Evolutionary conservation across 2,329 filamentous ascomycete species (phyloP), one percentile per base, ranked within the genome.

Genomic region (Myriosclerotinia duriaeana): DNA sequence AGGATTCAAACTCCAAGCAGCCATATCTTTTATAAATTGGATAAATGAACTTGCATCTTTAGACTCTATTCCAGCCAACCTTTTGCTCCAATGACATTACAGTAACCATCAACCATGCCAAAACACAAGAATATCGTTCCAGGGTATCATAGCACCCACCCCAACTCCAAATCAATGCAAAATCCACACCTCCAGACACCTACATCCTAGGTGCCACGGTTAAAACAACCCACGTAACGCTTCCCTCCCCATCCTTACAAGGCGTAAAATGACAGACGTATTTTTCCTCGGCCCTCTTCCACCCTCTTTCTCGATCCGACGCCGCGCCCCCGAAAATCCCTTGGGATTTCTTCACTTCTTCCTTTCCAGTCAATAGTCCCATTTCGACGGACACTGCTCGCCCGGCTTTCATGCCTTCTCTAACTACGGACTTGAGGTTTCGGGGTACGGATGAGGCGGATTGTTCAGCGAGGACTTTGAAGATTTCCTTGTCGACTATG

Each of bases 391-490:
- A 75, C 0, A 74, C 72, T 9, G 76, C 72, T 52, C 70, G 71
- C 3, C 71, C 71, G 1, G 36, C 53, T 22, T 55, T 67, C 17
- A 75, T 53, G 9, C 66, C 65, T n/a, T 80, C 78, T 30, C 78
- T 77, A 2, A 87, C 80, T 0, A 76, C 77, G 1, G 74, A 72
- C 69, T 79, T 80, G 75, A 84, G 82, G 0, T 78, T 76, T 60
- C 79, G 80, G 2, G 78, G 73, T 2, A 77, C 78, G 0, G 78
- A 78, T 11, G 80, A 78, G 2, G 67, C 60, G 1, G 70, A 70
- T 54, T 81, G 78, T n/a, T 82, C 79, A 5, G 78, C 75, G 5
- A 87, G 78, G n/a, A 86, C 80, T 52, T 80, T 78, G 72, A 87
- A 87, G 15, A 86, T 78, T 67, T 87, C 84, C 69, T 78, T 80